These are phyloP conservation scores for Sequoiadendron giganteum DNA, from an alignment of 75 land plant genomes.

Conservation along the genomic window DNA sequence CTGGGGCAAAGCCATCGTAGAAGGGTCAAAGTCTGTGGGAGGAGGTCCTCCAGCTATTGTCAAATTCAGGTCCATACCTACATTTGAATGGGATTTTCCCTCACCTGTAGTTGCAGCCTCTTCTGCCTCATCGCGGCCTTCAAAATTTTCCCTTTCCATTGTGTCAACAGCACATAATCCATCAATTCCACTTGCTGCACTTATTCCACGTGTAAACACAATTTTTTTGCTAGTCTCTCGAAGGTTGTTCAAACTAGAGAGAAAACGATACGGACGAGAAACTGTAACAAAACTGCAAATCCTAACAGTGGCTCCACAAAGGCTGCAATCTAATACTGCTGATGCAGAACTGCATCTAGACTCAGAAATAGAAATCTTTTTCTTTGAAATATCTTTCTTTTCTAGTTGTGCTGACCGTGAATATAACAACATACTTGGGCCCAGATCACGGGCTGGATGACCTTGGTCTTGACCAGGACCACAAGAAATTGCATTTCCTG, in stretches of 20 bases:
- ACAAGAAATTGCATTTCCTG: conserved; percentile 63
- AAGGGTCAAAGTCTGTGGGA: conserved; percentile 32
- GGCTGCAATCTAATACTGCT: conserved; percentile 84
- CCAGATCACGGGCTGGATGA: conserved; percentile 34
- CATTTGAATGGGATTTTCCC: conserved; percentile 32
- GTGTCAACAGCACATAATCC: conserved; percentile 61
- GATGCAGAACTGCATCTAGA: conserved; percentile 52
- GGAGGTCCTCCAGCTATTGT: conserved; percentile 73
- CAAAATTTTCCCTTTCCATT: conserved; percentile 45
- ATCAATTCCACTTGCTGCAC: conserved; percentile 86
- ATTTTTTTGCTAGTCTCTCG: conserved; percentile 59
- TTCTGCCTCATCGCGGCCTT: conserved; percentile 50
- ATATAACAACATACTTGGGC: conserved; percentile 32
- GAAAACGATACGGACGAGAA: conserved; percentile 62
- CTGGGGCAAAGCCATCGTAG: conserved; percentile 28
- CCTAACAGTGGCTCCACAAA: conserved; percentile 92
- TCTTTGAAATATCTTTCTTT: conserved; percentile 44
- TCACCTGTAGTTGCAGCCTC: conserved; percentile 49
- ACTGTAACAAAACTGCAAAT: conserved; percentile 71
- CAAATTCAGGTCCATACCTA: conserved; percentile 68
- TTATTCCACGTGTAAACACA: conserved; percentile 55
- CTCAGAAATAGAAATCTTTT: conserved; percentile 31
- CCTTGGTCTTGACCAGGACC: conserved; percentile 33
- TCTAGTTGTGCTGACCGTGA: conserved; percentile 34
- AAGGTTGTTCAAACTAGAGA: conserved; percentile 37